Evolutionary conservation across 768 basidiomycete genomes (phyloP).

Genomic region (Postia placenta): DNA sequence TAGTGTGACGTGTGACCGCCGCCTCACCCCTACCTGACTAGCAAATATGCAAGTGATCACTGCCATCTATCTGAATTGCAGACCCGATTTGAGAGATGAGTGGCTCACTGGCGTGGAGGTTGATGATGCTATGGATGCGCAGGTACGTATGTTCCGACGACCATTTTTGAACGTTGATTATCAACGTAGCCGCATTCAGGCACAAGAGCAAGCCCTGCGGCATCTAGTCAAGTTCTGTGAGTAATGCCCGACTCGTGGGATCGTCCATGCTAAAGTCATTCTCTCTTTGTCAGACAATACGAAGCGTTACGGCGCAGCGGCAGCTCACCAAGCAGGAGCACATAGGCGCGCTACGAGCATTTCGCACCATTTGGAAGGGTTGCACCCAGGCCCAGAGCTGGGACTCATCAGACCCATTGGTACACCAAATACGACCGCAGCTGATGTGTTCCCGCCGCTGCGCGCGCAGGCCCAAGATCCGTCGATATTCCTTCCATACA

Average conservation of each 20-base stretch:
- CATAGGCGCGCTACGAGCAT: conserved; percentile 82
- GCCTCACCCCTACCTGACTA: conserved; percentile 25
- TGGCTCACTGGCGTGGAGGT: conserved; percentile 94
- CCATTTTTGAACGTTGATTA: neutral
- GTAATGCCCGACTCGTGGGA: conserved; percentile 19
- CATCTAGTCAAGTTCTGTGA: conserved; percentile 92
- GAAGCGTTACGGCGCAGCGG: conserved; percentile 72
- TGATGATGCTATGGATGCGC: conserved; percentile 87
- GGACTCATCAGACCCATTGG: conserved; percentile 69
- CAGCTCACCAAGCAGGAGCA: conserved; percentile 43
- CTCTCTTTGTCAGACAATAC: conserved; percentile 63
- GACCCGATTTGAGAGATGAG: conserved; percentile 94
- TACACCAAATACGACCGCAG: conserved; percentile 72
- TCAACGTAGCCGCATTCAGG: conserved; percentile 35
- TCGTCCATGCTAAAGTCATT: neutral
- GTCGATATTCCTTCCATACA: conserved; percentile 83
- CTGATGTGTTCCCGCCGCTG: conserved; percentile 92
- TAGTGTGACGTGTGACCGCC: neutral
- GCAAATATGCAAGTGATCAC: conserved; percentile 99
- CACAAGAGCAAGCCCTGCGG: conserved; percentile 91
- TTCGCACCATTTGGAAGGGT: conserved; percentile 74
- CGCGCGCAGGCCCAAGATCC: conserved; percentile 83
- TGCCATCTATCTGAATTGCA: conserved; percentile 93
- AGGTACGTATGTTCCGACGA: conserved; percentile 38
- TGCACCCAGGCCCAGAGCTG: conserved; percentile 69